These are phyloP conservation scores for Peziza echinospora DNA, from an alignment of 495 filamentous ascomycete genomes.

Conservation along the genomic window DNA sequence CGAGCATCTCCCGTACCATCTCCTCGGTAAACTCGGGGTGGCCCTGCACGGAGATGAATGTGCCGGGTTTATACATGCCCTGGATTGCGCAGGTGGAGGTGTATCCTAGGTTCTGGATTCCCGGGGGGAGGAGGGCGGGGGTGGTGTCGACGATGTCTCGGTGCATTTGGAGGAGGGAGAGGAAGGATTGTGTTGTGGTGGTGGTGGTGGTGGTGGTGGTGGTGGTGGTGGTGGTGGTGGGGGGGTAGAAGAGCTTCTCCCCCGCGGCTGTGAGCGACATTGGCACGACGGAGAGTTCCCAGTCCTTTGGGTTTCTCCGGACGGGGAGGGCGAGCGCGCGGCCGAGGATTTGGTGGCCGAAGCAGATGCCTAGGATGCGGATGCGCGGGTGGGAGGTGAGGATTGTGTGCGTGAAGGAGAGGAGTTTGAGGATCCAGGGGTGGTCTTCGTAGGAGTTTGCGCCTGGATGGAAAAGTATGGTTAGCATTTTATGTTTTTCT, in stretches of 20 bases:
- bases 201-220: no score
- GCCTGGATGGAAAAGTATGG: no score
- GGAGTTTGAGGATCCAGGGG: constrained; percentile 55
- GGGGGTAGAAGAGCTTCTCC: constrained; percentile 52
- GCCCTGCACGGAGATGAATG: constrained; percentile 63
- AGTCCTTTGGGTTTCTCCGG: constrained; percentile 42
- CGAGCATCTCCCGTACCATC: constrained; percentile 50
- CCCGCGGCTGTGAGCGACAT: constrained; percentile 49
- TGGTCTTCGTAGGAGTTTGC: constrained; percentile 36
- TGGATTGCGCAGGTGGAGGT: constrained; percentile 52
- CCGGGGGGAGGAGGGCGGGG: constrained; percentile 28
- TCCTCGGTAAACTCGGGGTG: constrained; percentile 73
- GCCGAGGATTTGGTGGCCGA: constrained; percentile 77
- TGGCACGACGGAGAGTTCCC: constrained; percentile 60
- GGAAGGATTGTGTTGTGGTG: constrained; percentile 39
- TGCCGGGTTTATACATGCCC: constrained; percentile 48
- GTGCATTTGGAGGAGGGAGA: constrained; percentile 48
- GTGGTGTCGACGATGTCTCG: constrained; percentile 44
- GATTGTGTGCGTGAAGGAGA: constrained; percentile 41
- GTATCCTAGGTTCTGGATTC: constrained; percentile 40
- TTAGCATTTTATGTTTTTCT: no score
- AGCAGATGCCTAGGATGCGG: constrained; percentile 61
- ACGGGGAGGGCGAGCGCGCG: constrained; percentile 51
- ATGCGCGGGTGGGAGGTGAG: constrained; percentile 32
- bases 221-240: no score